These are phyloP conservation scores for Penicillium nucicola DNA, from an alignment of 495 filamentous ascomycete species.

Conservation along the genomic window DNA sequence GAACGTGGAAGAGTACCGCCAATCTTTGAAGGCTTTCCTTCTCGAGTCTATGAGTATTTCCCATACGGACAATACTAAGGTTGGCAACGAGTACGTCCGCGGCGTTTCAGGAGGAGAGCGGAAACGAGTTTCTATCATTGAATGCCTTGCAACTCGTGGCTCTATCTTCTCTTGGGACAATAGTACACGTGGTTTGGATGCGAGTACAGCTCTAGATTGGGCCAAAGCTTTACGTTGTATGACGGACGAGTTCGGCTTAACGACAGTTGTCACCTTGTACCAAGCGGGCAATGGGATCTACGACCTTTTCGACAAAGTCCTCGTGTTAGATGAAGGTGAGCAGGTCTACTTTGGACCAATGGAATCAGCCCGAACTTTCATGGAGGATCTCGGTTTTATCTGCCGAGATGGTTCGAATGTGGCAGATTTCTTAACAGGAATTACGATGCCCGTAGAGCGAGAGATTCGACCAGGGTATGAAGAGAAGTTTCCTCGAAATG, in stretches of 20 bases:
- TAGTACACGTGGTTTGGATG: slow-evolving; percentile 57
- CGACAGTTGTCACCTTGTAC: slow-evolving; percentile 51
- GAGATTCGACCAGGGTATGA: slow-evolving; percentile 49
- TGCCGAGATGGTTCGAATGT: slow-evolving; percentile 61
- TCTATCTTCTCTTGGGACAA: slow-evolving; percentile 62
- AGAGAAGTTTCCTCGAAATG: slow-evolving; percentile 35
- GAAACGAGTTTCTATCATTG: slow-evolving; percentile 66
- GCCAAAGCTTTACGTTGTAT: slow-evolving; percentile 44
- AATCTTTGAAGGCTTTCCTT: slow-evolving; percentile 59
- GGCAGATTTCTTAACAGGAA: slow-evolving; percentile 63
- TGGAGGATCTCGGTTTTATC: slow-evolving; percentile 60
- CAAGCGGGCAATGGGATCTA: slow-evolving; percentile 64
- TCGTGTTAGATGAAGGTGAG: slow-evolving; percentile 61
- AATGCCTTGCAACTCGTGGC: slow-evolving; percentile 57
- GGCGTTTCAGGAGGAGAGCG: slow-evolving; percentile 79
- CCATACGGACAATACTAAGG: slow-evolving; percentile 71
- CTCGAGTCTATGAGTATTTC: slow-evolving; percentile 71
- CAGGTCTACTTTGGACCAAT: slow-evolving; percentile 62
- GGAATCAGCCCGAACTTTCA: slow-evolving; percentile 58
- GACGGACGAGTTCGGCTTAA: slow-evolving; percentile 42
- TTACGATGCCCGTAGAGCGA: slow-evolving; percentile 64
- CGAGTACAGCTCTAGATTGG: slow-evolving; percentile 56
- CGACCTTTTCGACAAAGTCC: slow-evolving; percentile 64
- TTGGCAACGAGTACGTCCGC: slow-evolving; percentile 72
- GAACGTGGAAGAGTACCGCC: slow-evolving; percentile 46